Evolutionary conservation across 768 basidiomycete genomes (phyloP).

Genomic region (Pleurotus platypus): DNA sequence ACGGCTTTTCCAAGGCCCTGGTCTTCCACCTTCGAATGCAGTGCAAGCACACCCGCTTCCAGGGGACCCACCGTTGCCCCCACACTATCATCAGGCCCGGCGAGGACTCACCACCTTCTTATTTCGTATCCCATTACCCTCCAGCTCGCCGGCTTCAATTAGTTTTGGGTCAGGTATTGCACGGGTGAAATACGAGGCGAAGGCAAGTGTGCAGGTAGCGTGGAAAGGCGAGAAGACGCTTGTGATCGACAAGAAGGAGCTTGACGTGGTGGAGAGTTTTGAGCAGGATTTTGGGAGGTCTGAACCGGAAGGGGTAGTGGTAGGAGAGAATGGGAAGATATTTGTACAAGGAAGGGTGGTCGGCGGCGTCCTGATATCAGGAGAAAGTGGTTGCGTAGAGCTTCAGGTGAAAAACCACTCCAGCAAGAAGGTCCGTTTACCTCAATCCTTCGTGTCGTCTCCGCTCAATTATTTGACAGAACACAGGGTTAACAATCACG

Average conservation of each 20-base stretch:
- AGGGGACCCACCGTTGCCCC: slow-evolving; percentile 59
- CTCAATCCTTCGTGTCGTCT: slow-evolving; percentile 11
- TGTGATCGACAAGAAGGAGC: slow-evolving; percentile 56
- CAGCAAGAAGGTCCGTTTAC: slow-evolving; percentile 57
- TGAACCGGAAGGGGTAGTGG: slow-evolving; percentile 55
- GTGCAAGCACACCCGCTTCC: slow-evolving; percentile 60
- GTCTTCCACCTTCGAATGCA: slow-evolving; percentile 80
- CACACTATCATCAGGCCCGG: slow-evolving; percentile 68
- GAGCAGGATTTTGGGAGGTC: slow-evolving; percentile 31
- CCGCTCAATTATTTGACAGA: slow-evolving; percentile 35
- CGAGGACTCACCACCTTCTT: slow-evolving; percentile 76
- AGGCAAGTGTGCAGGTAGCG: slow-evolving; percentile 65
- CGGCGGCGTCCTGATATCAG: slow-evolving; percentile 61
- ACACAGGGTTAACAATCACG: slow-evolving; percentile 59
- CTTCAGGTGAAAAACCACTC: slow-evolving; percentile 83
- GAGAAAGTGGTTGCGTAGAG: slow-evolving; percentile 69
- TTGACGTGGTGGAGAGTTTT: slow-evolving; percentile 64
- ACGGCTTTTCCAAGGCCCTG: slow-evolving; percentile 77
- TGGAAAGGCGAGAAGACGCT: slow-evolving; percentile 75
- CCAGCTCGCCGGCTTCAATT: slow-evolving; percentile 66
- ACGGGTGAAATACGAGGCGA: slow-evolving; percentile 66
- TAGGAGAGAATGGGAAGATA: slow-evolving; percentile 78
- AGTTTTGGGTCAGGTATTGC: slow-evolving; percentile 69
- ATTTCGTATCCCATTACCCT: slow-evolving; percentile 72
- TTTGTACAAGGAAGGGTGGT: slow-evolving; percentile 71